Evolutionary conservation across 306 rosid genomes (phyloP).

Genomic region (Begonia loranthoides): DNA sequence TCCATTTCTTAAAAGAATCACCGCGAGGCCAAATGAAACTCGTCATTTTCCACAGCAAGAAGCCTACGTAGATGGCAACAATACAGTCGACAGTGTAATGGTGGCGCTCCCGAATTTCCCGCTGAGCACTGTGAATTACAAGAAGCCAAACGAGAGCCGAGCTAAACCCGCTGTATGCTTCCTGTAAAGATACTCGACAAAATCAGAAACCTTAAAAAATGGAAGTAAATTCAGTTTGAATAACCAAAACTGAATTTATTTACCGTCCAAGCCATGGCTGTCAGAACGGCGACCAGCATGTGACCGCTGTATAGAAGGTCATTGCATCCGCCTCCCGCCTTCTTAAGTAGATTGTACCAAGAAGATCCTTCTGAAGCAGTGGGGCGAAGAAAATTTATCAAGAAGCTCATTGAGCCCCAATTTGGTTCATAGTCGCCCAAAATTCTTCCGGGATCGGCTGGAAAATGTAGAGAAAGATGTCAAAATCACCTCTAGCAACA

Average conservation of each 20-base stretch:
- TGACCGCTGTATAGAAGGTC: constrained; percentile 94
- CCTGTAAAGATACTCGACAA: constrained; percentile 35
- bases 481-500: not conserved
- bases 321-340: constrained; percentile 95
- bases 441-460: constrained; percentile 54
- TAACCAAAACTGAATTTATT: constrained; percentile 10
- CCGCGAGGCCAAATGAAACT: constrained; percentile 60
- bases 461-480: constrained; percentile 11
- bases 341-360: constrained; percentile 70
- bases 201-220: not conserved
- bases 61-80: constrained; percentile 81
- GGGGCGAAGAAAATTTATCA: constrained; percentile 69
- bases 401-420: constrained; percentile 82
- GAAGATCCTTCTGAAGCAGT: constrained; percentile 52
- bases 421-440: constrained; percentile 41
- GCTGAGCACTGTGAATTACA: constrained; percentile 73
- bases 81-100: constrained; percentile 75
- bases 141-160: constrained; percentile 82
- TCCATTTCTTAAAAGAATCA: constrained; percentile 16
- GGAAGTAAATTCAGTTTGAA: not conserved
- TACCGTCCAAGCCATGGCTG: constrained; percentile 99
- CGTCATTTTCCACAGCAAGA: constrained; percentile 90
- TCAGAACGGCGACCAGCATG: constrained; percentile 88
- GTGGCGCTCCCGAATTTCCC: constrained; percentile 87
- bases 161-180: constrained; percentile 88